Percentiles rank a stretch among this genome's conserved stretches.
These are phyloP conservation scores for Porcisia hertigi DNA, from an alignment of 208 protist genomes.

Conservation along the genomic window DNA sequence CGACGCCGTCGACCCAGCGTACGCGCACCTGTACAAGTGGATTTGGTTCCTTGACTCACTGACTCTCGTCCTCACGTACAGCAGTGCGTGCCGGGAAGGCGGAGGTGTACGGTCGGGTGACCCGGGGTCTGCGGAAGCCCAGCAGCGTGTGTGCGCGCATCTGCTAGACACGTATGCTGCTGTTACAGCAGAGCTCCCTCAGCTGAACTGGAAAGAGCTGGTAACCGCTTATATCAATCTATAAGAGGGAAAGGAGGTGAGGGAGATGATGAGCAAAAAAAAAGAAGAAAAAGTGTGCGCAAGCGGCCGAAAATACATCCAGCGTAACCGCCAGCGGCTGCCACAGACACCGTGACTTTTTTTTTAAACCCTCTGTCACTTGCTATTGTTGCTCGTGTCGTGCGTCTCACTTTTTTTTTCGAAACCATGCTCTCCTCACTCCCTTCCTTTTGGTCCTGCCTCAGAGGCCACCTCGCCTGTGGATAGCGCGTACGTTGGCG, in stretches of 20 bases:
- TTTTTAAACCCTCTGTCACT: too few relatives aligned
- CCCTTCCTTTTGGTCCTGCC: too few relatives aligned
- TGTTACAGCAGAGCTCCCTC: constrained; percentile 3
- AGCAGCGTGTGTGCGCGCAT: constrained; percentile 11
- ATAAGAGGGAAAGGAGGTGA: neutral
- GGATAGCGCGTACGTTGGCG: too few relatives aligned
- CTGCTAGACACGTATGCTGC: constrained; percentile 1
- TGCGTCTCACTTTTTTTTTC: too few relatives aligned
- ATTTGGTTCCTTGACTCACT: constrained; percentile 20
- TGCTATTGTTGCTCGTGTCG: too few relatives aligned
- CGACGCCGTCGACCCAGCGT: too few relatives aligned
- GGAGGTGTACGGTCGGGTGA: neutral
- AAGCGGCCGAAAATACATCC: too few relatives aligned
- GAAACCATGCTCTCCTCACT: too few relatives aligned
- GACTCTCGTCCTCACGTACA: constrained; percentile 7
- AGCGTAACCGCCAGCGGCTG: too few relatives aligned
- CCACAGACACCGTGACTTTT: too few relatives aligned
- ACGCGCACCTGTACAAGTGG: constrained; percentile 7
- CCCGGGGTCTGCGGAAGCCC: neutral
- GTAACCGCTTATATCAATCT: neutral
- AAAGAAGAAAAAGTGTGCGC: neutral
- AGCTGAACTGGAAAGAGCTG: neutral
- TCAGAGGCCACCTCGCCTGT: too few relatives aligned
- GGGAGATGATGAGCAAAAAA: neutral
- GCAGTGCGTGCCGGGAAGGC: neutral